Percentiles rank a stretch among this genome's conserved stretches.
phyloP scores from a whole-genome alignment of 192 early-diverging fungal species.

The Coemansia sp. region DNA sequence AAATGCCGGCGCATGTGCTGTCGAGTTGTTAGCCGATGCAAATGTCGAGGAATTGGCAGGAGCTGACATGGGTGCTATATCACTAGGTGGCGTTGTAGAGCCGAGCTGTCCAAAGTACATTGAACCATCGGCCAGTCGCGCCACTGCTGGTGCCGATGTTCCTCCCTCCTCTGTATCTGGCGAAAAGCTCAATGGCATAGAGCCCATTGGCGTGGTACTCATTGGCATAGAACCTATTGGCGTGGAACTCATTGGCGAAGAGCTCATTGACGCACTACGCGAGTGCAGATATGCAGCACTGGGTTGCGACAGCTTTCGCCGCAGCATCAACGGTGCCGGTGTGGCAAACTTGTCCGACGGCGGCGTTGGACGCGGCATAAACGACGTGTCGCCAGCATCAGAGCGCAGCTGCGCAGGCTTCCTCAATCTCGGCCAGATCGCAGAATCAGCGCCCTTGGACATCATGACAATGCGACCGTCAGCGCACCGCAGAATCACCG shows the following conservation, averaged over 20 bases:
- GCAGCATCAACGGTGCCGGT: conserved; percentile 6
- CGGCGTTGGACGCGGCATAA: conserved; percentile 29
- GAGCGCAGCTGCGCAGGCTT: conserved; percentile 22
- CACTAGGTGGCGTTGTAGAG: background rate
- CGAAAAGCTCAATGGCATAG: too few relatives aligned
- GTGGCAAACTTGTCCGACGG: conserved; percentile 1
- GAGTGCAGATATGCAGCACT: conserved; percentile 51
- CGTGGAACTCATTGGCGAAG: background rate
- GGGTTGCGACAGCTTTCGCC: conserved; percentile 43
- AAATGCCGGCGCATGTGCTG: background rate
- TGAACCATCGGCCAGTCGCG: conserved; percentile 8
- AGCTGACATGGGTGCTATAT: background rate
- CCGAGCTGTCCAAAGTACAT: conserved; percentile 18
- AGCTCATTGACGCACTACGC: conserved; percentile 37
- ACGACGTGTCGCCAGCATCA: conserved; percentile 19
- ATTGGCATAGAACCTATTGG: too few relatives aligned
- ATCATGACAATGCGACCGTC: conserved; percentile 76
- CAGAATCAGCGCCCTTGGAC: conserved; percentile 91
- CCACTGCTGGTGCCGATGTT: background rate
- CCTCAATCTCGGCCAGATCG: conserved; percentile 68
- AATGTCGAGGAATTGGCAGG: background rate
- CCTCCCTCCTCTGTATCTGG: background rate
- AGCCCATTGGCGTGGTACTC: too few relatives aligned
- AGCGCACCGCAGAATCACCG: conserved; percentile 69
- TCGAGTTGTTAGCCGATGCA: too few relatives aligned